Evolutionary conservation across 805 yeast genomes (phyloP).

Genomic region (Nakazawaea sp.): DNA sequence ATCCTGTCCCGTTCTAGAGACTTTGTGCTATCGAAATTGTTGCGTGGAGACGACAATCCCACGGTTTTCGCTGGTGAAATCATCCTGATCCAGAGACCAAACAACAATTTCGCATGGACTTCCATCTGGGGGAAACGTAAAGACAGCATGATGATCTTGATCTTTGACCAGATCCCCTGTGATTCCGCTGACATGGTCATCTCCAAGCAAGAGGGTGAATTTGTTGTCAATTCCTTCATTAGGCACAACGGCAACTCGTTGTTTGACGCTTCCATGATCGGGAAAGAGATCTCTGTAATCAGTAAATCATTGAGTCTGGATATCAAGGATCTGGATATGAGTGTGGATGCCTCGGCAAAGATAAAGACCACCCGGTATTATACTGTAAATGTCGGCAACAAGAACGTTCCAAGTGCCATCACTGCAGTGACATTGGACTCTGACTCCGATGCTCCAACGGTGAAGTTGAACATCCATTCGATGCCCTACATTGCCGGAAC

Average conservation of each 20-base stretch:
- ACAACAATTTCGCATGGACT: slow-evolving; percentile 69
- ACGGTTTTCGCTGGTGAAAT: slow-evolving; percentile 78
- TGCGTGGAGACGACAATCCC: slow-evolving; percentile 22
- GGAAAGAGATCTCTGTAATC: slow-evolving; percentile 13
- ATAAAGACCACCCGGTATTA: slow-evolving; percentile 59
- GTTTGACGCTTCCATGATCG: slow-evolving; percentile 13
- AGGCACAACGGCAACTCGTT: slow-evolving; percentile 16
- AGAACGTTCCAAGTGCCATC: slow-evolving; percentile 67
- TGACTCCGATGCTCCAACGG: slow-evolving; percentile 24
- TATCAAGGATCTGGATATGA: slow-evolving; percentile 2
- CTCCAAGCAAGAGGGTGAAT: slow-evolving; percentile 25
- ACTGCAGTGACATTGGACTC: slow-evolving; percentile 53
- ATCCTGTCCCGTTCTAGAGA: slow-evolving; percentile 71
- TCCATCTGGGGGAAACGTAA: slow-evolving; percentile 86
- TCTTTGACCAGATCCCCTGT: slow-evolving; percentile 80
- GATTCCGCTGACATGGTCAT: slow-evolving; percentile 55
- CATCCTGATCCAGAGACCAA: slow-evolving; percentile 68
- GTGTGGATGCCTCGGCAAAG: slow-evolving; percentile 31
- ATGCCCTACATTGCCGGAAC: slow-evolving; percentile 86
- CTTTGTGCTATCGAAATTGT: slow-evolving; percentile 55
- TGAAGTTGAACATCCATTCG: slow-evolving; percentile 64
- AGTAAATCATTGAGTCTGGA: slow-evolving; percentile 9
- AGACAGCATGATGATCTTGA: slow-evolving; percentile 66
- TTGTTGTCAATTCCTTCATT: slow-evolving; percentile 17
- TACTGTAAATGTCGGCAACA: slow-evolving; percentile 39